Conservation (phyloP, 257 asterid species). For the Solanum virginianum region DNA sequence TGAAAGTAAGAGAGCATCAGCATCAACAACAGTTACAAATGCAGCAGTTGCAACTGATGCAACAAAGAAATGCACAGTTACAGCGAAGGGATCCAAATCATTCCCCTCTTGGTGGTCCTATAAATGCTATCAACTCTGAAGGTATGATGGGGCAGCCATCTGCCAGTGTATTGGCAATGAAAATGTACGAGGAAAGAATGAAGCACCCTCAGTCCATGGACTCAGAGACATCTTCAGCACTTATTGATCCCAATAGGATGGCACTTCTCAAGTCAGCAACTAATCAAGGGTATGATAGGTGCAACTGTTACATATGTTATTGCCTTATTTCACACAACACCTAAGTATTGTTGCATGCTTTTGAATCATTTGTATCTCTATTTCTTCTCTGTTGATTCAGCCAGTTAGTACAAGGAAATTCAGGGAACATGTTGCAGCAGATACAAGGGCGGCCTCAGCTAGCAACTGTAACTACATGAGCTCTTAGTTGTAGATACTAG, state of each 20-base stretch:
- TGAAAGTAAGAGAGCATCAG: slow-evolving; percentile 64
- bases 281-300: slow-evolving; percentile 65
- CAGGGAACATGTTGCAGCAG: slow-evolving; percentile 93
- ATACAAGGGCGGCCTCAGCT: slow-evolving; percentile 91
- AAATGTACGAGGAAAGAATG: slow-evolving; percentile 91
- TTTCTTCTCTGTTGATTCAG: slow-evolving; percentile 38
- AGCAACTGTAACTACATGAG: slow-evolving; percentile 41
- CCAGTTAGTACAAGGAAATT: slow-evolving; percentile 81
- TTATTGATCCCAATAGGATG: slow-evolving; percentile 85
- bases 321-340: not conserved
- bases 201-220: slow-evolving; percentile 90
- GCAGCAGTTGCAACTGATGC: slow-evolving; percentile 97
- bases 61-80: slow-evolving; percentile 80
- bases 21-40: slow-evolving; percentile 89
- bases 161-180: slow-evolving; percentile 89
- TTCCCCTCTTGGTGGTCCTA: slow-evolving; percentile 75
- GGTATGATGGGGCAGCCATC: slow-evolving; percentile 97
- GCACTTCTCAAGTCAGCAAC: slow-evolving; percentile 89
- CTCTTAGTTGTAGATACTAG: not conserved
- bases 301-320: not conserved
- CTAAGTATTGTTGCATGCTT: not conserved
- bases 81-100: slow-evolving; percentile 76
- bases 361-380: not conserved
- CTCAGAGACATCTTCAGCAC: slow-evolving; percentile 67
- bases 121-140: slow-evolving; percentile 66